Percentiles rank a stretch among this genome's conserved stretches.
Evolutionary conservation across 176 grass and related monocot species (phyloP).

Genomic region (Poa pratensis): DNA sequence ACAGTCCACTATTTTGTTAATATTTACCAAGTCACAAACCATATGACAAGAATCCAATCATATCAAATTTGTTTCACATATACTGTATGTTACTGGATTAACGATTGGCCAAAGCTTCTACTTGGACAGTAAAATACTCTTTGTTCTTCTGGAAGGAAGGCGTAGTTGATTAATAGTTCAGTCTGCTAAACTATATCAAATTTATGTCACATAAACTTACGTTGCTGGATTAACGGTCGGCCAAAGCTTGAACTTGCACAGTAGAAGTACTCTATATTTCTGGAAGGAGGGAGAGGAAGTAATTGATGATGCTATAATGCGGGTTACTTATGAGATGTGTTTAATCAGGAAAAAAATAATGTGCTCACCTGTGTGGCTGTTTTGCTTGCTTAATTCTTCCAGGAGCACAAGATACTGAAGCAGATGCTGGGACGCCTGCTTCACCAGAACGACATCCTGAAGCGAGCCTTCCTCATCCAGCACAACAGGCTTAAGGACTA

Average conservation of each 20-base stretch:
- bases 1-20: neutral
- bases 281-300: neutral
- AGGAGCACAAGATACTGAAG: slow-evolving; percentile 62
- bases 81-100: neutral
- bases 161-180: neutral
- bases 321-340: neutral
- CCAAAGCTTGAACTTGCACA: too few species aligned
- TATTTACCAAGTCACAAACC: neutral
- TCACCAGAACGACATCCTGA: slow-evolving; percentile 57
- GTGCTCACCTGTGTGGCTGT: neutral
- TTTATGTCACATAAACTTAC: too few species aligned
- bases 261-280: neutral
- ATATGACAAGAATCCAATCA: neutral
- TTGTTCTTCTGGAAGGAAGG: neutral
- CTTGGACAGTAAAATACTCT: neutral
- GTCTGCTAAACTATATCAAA: too few species aligned
- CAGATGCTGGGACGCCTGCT: slow-evolving; percentile 54
- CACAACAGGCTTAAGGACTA: slow-evolving; percentile 56
- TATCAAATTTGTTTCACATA: neutral
- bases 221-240: too few species aligned
- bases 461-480: slow-evolving; percentile 53
- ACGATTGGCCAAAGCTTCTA: neutral
- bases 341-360: neutral
- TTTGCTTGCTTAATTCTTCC: neutral
- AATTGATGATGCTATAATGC: neutral